Conservation (phyloP, 352 stramenopile genomes). For the Globisporangium solare region DNA sequence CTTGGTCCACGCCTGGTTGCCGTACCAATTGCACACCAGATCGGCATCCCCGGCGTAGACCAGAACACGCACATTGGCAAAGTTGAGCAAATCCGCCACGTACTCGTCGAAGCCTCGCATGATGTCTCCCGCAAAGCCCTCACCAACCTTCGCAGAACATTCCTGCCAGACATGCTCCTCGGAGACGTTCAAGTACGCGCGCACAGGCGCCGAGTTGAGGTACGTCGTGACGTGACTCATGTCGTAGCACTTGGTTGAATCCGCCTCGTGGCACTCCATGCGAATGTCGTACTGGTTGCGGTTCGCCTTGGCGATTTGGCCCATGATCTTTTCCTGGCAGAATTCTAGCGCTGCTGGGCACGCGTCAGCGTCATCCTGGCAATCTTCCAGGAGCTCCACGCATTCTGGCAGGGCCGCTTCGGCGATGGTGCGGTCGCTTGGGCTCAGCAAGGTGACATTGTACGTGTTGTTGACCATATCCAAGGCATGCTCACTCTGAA, state of each 20-base stretch:
- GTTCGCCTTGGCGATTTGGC: slow-evolving; percentile 31
- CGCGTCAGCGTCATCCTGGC: slow-evolving; percentile 1
- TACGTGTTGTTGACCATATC: slow-evolving; percentile 73
- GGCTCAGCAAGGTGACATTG: slow-evolving; percentile 57
- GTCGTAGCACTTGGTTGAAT: slow-evolving; percentile 24
- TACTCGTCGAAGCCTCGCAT: slow-evolving; percentile 89
- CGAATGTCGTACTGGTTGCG: slow-evolving; percentile 71
- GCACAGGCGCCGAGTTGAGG: slow-evolving; percentile 33
- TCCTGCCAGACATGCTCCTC: slow-evolving; percentile 47
- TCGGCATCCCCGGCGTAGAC: slow-evolving; percentile 93
- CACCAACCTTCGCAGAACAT: slow-evolving; percentile 87
- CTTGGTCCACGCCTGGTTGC: slow-evolving; percentile 87
- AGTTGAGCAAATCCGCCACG: slow-evolving; percentile 68
- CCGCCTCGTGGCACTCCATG: slow-evolving; percentile 19
- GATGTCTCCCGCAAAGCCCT: slow-evolving; percentile 49
- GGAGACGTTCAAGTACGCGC: slow-evolving; percentile 15
- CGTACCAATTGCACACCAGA: slow-evolving; percentile 94
- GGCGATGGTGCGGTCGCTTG: slow-evolving; percentile 24
- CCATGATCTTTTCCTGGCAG: slow-evolving; percentile 33
- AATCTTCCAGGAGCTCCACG: slow-evolving; percentile 24
- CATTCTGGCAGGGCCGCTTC: slow-evolving; percentile 29
- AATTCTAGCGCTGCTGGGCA: slow-evolving; percentile 36
- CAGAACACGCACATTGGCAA: slow-evolving; percentile 47
- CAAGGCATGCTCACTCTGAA: slow-evolving; percentile 32
- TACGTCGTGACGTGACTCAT: slow-evolving; percentile 22